Conservation (phyloP, 495 filamentous ascomycete genomes). For the Xylaria acuta region DNA sequence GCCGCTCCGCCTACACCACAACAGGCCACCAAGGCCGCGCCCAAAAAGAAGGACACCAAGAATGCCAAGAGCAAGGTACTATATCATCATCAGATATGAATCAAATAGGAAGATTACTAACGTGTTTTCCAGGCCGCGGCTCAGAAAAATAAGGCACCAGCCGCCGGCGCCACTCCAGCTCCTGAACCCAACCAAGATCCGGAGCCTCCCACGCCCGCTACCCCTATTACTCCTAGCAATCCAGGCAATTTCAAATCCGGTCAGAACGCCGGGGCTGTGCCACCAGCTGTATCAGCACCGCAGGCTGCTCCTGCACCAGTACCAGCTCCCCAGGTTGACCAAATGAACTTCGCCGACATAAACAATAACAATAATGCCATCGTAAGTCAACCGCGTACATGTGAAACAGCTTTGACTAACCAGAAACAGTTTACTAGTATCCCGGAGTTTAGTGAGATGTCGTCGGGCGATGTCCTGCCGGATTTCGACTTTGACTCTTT, state of each 20-base stretch:
- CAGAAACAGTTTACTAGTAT: constrained; percentile 32
- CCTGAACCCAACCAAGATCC: constrained; percentile 73
- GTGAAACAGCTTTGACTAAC: neutral
- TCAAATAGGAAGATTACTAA: constrained; percentile 45
- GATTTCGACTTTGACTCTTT: constrained; percentile 98
- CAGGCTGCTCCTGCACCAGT: constrained; percentile 55
- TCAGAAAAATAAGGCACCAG: constrained; percentile 79
- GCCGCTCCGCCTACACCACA: constrained; percentile 88
- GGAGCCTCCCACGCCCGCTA: constrained; percentile 79
- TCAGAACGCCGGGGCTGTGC: constrained; percentile 56
- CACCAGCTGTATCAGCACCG: constrained; percentile 48
- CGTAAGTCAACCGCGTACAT: constrained; percentile 37
- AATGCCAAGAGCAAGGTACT: constrained; percentile 77
- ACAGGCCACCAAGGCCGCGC: constrained; percentile 75
- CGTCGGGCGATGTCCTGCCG: constrained; percentile 71
- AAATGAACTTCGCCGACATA: constrained; percentile 45
- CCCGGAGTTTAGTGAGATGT: constrained; percentile 70
- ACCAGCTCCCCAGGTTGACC: constrained; percentile 54
- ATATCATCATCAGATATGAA: constrained; percentile 29
- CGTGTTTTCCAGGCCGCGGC: constrained; percentile 55
- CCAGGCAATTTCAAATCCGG: constrained; percentile 66
- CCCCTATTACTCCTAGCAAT: constrained; percentile 86
- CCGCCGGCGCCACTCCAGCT: constrained; percentile 74
- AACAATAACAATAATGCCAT: constrained; percentile 38
- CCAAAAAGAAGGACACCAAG: constrained; percentile 85